A percentile compares a stretch with the other conserved stretches of the same genome.
Conservation (phyloP, 176 grass and related monocot species). For the Echinochloa phyllopogon region DNA sequence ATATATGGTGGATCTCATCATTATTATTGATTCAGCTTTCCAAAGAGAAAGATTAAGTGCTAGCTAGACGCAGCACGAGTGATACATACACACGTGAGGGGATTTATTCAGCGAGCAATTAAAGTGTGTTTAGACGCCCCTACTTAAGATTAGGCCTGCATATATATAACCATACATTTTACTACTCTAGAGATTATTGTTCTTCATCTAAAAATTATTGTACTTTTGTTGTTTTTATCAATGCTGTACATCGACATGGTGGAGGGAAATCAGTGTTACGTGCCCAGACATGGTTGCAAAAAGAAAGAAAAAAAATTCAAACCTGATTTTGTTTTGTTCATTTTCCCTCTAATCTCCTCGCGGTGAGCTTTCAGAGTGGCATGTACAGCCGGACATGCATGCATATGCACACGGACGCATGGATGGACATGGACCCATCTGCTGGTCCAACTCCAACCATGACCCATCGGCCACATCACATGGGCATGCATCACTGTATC, state of each 20-base stretch:
- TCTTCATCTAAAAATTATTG: too few species aligned
- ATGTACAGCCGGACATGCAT: constrained; percentile 10
- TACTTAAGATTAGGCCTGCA: too few species aligned
- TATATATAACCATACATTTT: too few species aligned
- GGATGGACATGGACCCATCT: not conserved
- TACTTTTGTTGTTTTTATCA: too few species aligned
- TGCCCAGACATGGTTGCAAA: too few species aligned
- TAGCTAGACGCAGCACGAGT: not conserved
- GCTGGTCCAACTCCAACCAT: not conserved
- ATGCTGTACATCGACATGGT: too few species aligned
- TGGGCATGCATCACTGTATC: not conserved
- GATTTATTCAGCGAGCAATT: too few species aligned
- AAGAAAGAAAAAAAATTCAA: too few species aligned
- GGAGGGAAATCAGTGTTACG: too few species aligned
- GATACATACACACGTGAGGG: not conserved
- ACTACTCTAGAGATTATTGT: too few species aligned
- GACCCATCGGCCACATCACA: not conserved
- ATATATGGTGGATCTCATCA: not conserved
- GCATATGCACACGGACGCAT: not conserved
- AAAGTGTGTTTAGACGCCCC: too few species aligned
- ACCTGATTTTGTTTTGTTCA: not conserved
- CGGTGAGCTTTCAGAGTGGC: constrained; percentile 4
- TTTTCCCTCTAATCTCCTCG: not conserved
- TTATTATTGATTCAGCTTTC: not conserved
- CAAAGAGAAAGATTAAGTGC: not conserved